phyloP scores from a whole-genome alignment of 371 early-diverging fungal species.

The Rhizopus delemar region DNA sequence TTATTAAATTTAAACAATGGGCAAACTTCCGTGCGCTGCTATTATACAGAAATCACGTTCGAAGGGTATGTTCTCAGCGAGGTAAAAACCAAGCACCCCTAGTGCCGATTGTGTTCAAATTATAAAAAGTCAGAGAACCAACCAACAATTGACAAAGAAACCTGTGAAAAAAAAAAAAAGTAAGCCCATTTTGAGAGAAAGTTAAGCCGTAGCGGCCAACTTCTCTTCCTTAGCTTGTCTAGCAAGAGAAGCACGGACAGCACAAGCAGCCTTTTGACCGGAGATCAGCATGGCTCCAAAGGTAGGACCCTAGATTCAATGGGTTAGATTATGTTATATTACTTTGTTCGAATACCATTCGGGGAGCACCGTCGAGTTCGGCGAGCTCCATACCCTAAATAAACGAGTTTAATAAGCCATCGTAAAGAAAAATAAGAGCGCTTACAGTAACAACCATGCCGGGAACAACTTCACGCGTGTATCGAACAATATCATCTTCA shows the following conservation, averaged over 20 bases:
- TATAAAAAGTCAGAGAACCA: slow-evolving; percentile 11
- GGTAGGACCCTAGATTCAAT: slow-evolving; percentile 54
- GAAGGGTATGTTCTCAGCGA: slow-evolving; percentile 51
- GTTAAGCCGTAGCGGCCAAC: slow-evolving; percentile 14
- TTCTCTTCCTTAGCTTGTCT: slow-evolving; percentile 31
- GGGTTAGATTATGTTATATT: not conserved
- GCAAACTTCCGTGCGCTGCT: slow-evolving; percentile 47
- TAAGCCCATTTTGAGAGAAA: slow-evolving; percentile 12
- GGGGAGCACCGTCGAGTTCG: slow-evolving; percentile 61
- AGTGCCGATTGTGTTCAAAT: slow-evolving; percentile 33
- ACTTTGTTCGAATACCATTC: slow-evolving; percentile 43
- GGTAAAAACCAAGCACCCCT: slow-evolving; percentile 45
- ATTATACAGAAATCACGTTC: slow-evolving; percentile 51
- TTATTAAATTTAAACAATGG: slow-evolving; percentile 8
- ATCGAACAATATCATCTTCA: slow-evolving; percentile 70
- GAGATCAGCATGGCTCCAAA: slow-evolving; percentile 76
- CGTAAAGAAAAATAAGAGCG: not conserved
- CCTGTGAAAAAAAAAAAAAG: slow-evolving; percentile 18
- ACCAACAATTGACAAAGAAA: slow-evolving; percentile 11
- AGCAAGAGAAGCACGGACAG: slow-evolving; percentile 49
- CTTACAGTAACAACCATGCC: slow-evolving; percentile 66
- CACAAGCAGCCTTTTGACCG: slow-evolving; percentile 72
- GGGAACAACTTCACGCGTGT: slow-evolving; percentile 73
- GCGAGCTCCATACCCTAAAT: slow-evolving; percentile 67
- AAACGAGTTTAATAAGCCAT: not conserved